Base-by-base conservation (phyloP, 805 yeast species). In the Yueomyces sinensis region DNA sequence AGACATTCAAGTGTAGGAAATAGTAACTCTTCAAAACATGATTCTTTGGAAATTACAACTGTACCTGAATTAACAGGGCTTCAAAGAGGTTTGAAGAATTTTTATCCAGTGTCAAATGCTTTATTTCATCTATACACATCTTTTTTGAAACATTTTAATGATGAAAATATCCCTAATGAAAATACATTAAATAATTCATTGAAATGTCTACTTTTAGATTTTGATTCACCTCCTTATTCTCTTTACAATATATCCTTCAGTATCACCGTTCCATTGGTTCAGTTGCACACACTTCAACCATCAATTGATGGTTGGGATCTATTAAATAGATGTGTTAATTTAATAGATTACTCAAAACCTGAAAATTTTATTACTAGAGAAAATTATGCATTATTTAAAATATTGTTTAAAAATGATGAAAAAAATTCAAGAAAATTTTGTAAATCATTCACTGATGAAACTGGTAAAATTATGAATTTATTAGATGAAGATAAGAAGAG, bases 61-160 rank as follows among this genome's bases (percentile, higher is more conserved):
- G n/a, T n/a, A n/a, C n/a, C n/a, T n/a, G n/a, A n/a, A n/a, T n/a
- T n/a, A n/a, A n/a, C n/a, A n/a, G n/a, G n/a, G n/a, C n/a, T n/a
- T n/a, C n/a, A n/a, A n/a, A n/a, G n/a, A n/a, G 94, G 94, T 2
- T 54, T 82, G 37, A 70, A 71, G 31, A 68, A 70, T 30, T 83
- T 94, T 94, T 63, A 76, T 30, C 74, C 80, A 3, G 81, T 84
- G 2, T 75, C 91, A 3, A 25, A 80, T 49, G 94, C 94, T 0
- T 68, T 82, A 54, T 78, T 80, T 48, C 95, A 83, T 53, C 56
- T 83, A 19, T 62, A 82, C 13, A 56, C 82, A 23, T 69, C 94
- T 2, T 83, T 82, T 46, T 56, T 83, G 36, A 66, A 86, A 39
- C 73, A 89, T 6, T 76, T 80, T 75, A 64, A 80, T 23, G 76